Percentiles rank a stretch among this genome's conserved stretches.
These are phyloP conservation scores for Catharanthus roseus DNA, from an alignment of 257 asterid genomes.

Conservation along the genomic window DNA sequence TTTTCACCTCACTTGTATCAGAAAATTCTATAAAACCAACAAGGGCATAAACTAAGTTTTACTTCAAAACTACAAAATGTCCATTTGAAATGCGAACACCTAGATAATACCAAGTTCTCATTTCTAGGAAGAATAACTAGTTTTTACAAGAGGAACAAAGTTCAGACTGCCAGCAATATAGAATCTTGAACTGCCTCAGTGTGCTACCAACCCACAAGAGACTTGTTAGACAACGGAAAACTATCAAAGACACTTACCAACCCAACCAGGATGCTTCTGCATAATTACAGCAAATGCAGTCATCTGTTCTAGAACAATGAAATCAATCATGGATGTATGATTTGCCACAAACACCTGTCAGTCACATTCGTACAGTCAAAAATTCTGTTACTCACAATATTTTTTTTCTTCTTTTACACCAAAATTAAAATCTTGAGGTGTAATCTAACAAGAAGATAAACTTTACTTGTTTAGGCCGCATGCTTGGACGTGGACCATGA, in stretches of 20 bases:
- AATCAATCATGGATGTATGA: slow-evolving; percentile 99
- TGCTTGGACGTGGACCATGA: slow-evolving; percentile 97
- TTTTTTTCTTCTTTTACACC: no score
- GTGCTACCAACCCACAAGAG: background rate
- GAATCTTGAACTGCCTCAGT: background rate
- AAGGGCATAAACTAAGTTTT: background rate
- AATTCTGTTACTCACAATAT: background rate
- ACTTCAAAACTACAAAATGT: background rate
- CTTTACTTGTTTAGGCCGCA: slow-evolving; percentile 89
- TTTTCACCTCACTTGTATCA: background rate
- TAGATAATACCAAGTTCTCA: background rate
- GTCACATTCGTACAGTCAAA: background rate
- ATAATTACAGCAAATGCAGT: slow-evolving; percentile 98
- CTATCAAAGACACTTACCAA: slow-evolving; percentile 50
- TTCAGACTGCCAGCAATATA: background rate
- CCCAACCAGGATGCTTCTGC: slow-evolving; percentile 99
- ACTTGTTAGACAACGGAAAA: background rate
- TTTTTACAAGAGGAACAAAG: background rate
- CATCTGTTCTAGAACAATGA: slow-evolving; percentile 94
- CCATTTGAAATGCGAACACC: background rate
- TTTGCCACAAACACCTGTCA: slow-evolving; percentile 94
- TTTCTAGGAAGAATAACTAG: background rate
- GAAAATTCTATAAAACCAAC: background rate
- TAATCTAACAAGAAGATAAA: slow-evolving; percentile 5
- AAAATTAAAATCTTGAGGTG: background rate